Evolutionary conservation across 1,284 basidiomycete species (phyloP), one percentile per base, ranked within the genome.

Genomic region (Cryptococcus neoformans): DNA sequence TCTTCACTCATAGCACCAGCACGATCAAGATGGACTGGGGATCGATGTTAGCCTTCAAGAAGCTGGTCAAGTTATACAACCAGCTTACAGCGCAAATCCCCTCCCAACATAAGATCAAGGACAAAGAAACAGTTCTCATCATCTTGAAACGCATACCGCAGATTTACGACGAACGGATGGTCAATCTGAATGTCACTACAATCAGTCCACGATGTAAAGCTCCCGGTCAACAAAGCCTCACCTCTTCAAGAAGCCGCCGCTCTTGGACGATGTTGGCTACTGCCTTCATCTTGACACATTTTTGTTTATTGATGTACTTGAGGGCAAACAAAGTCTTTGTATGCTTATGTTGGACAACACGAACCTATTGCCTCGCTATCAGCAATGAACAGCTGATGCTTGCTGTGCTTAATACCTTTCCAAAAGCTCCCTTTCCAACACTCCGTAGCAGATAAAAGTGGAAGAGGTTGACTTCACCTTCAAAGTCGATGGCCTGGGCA

Each of bases 51-150:
- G 8, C 48, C 34, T 12, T 37, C 7, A 17, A 34, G 4, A 53
- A 44, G 45, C 40, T 39, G 7, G n/a, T 21, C n/a, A 21, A 12
- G 7, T 14, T 28, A 4, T 4, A 28, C 28, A 21, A 21, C 21
- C 6, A 14, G 81, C 89, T 68, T 73, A 92, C 90, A 97, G 64
- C 94, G 83, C 65, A 98, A 77, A 78, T 97, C 93, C 8, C 94
- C 94, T 28, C 94, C 94, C 1, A 97, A 81, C 94, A 98, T 97
- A 49, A 97, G 82, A 75, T 98, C 94, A 56, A 97, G 80, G 8
- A 97, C 93, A 79, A 97, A 97, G 82, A 97, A 98, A 71, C 94
- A 92, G 74, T 96, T 97, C 70, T 93, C 89, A 70, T 98, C 94
- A 71, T 98, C 94, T 76, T 98, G 94, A 75, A 98, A 98, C 2